phyloP scores from a whole-genome alignment of 2,329 filamentous ascomycete genomes.

The Colletotrichum agaves region DNA sequence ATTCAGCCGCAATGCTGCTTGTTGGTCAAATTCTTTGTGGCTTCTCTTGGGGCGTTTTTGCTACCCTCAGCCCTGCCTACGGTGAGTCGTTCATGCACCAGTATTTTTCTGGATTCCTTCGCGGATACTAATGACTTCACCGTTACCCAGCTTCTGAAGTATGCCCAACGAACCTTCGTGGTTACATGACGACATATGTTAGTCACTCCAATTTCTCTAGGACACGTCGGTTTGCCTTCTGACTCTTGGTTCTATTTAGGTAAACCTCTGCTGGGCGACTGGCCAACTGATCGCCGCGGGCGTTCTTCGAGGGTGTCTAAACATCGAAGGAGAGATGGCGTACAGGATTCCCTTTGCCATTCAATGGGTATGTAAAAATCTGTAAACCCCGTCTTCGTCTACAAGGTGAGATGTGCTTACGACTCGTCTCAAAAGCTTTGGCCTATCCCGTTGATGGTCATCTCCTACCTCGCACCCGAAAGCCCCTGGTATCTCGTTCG shows the following conservation, averaged over 20 bases:
- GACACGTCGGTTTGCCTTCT: rapidly evolving
- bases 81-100: slow-evolving; percentile 35
- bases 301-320: slow-evolving; percentile 51
- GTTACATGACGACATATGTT: slow-evolving; percentile 52
- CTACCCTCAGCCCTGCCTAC: slow-evolving; percentile 55
- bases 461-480: slow-evolving; percentile 53
- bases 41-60: slow-evolving; percentile 57
- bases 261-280: slow-evolving; percentile 57
- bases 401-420: background rate
- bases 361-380: slow-evolving; percentile 46
- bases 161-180: slow-evolving; percentile 53
- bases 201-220: background rate
- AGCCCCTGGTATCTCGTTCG: slow-evolving; percentile 58
- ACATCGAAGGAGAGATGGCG: slow-evolving; percentile 48
- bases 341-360: slow-evolving; percentile 54
- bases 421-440: slow-evolving; percentile 40
- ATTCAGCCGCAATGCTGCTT: slow-evolving; percentile 53
- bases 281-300: slow-evolving; percentile 55
- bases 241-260: slow-evolving; percentile 32
- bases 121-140: no score
- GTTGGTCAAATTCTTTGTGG: slow-evolving; percentile 59
- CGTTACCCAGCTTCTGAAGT: slow-evolving; percentile 51
- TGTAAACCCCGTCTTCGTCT: background rate
- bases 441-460: slow-evolving; percentile 51
- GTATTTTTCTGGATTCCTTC: background rate